phyloP scores from a whole-genome alignment of 139 green algal genomes.

The Asterochloris sp. region DNA sequence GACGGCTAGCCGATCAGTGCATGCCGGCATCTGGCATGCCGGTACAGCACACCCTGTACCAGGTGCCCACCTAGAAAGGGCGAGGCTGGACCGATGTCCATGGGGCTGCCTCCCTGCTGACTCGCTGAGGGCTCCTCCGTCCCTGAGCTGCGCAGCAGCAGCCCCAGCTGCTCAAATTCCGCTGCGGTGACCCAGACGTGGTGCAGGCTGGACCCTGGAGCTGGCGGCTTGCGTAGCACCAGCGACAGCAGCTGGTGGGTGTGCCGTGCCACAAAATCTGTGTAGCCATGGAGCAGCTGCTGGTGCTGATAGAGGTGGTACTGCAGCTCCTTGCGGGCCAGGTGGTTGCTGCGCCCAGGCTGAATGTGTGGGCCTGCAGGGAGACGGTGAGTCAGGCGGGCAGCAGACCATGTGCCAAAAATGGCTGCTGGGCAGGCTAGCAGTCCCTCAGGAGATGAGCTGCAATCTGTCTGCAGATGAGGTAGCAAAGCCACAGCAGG shows the following conservation, averaged over 20 bases:
- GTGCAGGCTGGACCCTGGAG: constrained; percentile 1
- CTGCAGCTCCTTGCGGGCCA: constrained; percentile 22
- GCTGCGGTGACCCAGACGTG: constrained; percentile 4
- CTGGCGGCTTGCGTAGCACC: constrained; percentile 7
- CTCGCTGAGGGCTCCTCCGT: background rate
- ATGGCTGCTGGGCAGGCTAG: background rate
- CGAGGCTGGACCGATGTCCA: constrained; percentile 39
- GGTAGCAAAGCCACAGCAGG: no score
- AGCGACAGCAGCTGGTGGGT: constrained; percentile 32
- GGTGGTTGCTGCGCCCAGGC: constrained; percentile 25
- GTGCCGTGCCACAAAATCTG: constrained; percentile 32
- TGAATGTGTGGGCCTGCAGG: constrained; percentile 20
- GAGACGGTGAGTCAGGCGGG: background rate
- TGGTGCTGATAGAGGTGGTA: constrained; percentile 42
- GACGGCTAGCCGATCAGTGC: no score
- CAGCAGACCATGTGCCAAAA: background rate
- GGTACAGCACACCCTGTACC: background rate
- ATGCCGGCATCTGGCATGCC: background rate
- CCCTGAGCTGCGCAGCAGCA: constrained; percentile 42
- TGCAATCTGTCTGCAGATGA: no score
- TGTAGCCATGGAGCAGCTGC: constrained; percentile 34
- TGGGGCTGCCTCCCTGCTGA: constrained; percentile 30
- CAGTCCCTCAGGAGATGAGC: background rate
- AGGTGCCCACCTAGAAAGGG: constrained; percentile 27
- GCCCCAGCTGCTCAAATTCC: constrained; percentile 65